These are phyloP conservation scores for Paspalum vaginatum DNA, from an alignment of 176 grass and related monocot genomes.

Conservation along the genomic window DNA sequence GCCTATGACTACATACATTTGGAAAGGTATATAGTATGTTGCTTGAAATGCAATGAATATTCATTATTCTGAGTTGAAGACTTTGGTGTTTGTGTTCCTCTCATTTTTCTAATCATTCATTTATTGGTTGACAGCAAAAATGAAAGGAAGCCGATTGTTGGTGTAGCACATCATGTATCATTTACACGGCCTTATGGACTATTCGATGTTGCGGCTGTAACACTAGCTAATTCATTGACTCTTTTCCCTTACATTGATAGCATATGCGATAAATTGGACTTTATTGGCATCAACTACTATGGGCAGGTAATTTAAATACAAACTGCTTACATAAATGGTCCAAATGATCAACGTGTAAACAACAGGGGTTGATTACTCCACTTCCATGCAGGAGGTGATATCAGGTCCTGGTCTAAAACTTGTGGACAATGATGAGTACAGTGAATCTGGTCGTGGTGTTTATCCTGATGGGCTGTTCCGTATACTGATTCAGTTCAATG, in stretches of 20 bases:
- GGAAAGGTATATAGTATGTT: constrained; percentile 53
- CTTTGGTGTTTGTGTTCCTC: constrained; percentile 21
- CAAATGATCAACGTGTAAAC: not conserved
- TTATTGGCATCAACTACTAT: constrained; percentile 96
- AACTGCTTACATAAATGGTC: constrained; percentile 15
- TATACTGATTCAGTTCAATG: constrained; percentile 79
- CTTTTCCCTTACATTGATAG: constrained; percentile 83
- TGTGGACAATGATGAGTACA: constrained; percentile 77
- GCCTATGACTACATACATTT: constrained; percentile 89
- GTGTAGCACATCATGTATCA: constrained; percentile 82
- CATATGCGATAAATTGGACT: constrained; percentile 86
- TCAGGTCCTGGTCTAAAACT: constrained; percentile 91
- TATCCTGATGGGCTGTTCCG: constrained; percentile 91
- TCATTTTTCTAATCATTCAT: constrained; percentile 38
- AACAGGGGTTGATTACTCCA: not conserved
- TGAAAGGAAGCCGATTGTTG: constrained; percentile 59
- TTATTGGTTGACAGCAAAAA: constrained; percentile 54
- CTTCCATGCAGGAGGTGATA: constrained; percentile 83
- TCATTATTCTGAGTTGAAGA: constrained; percentile 1
- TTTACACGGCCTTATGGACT: constrained; percentile 88
- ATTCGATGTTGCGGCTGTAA: constrained; percentile 83
- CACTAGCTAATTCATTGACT: constrained; percentile 81
- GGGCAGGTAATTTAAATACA: constrained; percentile 67
- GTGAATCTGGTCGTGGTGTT: constrained; percentile 92
- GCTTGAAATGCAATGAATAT: constrained; percentile 16